Evolutionary conservation across 1,284 basidiomycete genomes (phyloP).

Genomic region (Anthracocystis panici-leucophaei): DNA sequence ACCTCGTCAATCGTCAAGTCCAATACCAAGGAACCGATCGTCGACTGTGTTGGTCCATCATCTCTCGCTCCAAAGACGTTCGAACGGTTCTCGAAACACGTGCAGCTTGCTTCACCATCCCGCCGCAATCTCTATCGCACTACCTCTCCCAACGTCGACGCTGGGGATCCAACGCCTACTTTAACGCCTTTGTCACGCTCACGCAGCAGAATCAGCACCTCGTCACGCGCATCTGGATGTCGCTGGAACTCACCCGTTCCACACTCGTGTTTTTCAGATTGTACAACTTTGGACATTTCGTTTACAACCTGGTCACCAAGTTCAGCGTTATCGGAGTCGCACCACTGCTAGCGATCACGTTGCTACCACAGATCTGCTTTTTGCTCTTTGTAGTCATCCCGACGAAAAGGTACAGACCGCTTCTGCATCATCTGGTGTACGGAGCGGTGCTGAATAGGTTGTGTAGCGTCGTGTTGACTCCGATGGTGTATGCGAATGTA

Average conservation of each 20-base stretch:
- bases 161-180: constrained; percentile 43
- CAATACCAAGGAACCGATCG: constrained; percentile 41
- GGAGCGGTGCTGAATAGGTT: constrained; percentile 24
- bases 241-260: constrained; percentile 22
- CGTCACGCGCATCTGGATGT: constrained; percentile 36
- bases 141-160: constrained; percentile 38
- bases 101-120: constrained; percentile 42
- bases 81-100: constrained; percentile 34
- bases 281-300: constrained; percentile 37
- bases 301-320: constrained; percentile 27
- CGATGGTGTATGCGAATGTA: constrained; percentile 35
- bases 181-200: constrained; percentile 34
- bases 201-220: constrained; percentile 24
- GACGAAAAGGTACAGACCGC: constrained; percentile 21
- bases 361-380: constrained; percentile 42
- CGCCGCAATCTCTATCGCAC: constrained; percentile 31
- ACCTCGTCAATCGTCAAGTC: constrained; percentile 32
- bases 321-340: constrained; percentile 23
- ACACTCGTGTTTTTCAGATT: constrained; percentile 34
- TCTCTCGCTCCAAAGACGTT: constrained; percentile 33
- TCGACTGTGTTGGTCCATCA: constrained; percentile 37
- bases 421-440: constrained; percentile 24
- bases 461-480: constrained; percentile 28
- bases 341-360: constrained; percentile 28
- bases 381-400: constrained; percentile 22